Evolutionary conservation across 345 rosid species (phyloP).

Genomic region (Citrus glauca): DNA sequence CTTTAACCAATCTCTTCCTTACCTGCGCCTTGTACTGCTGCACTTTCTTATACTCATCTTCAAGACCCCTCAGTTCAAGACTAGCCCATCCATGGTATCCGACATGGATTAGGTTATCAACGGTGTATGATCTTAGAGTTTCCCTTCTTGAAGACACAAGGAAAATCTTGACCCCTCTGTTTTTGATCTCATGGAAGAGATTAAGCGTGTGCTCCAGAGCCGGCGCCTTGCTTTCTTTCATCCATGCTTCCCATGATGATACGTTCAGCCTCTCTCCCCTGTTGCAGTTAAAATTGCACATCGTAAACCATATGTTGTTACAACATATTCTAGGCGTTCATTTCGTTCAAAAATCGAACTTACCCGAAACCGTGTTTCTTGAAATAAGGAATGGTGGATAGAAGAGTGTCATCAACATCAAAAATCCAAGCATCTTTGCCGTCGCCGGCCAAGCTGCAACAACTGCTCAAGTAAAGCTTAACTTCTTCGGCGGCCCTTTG

Average conservation of each 20-base stretch:
- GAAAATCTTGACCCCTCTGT: constrained; percentile 65
- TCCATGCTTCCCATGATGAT: constrained; percentile 61
- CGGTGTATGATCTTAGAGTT: constrained; percentile 66
- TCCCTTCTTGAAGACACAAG: constrained; percentile 78
- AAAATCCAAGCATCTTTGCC: constrained; percentile 78
- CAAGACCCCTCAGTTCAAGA: constrained; percentile 63
- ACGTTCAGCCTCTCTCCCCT: constrained; percentile 68
- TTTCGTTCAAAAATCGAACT: neutral
- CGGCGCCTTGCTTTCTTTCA: constrained; percentile 56
- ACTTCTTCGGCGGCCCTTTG: constrained; percentile 49
- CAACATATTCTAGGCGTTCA: neutral
- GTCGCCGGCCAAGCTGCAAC: constrained; percentile 38
- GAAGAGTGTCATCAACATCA: constrained; percentile 68
- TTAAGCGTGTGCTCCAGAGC: constrained; percentile 47
- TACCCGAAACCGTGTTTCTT: constrained; percentile 67
- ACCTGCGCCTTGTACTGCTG: constrained; percentile 57
- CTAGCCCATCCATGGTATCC: constrained; percentile 87
- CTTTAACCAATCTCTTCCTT: constrained; percentile 42
- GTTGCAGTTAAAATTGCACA: neutral
- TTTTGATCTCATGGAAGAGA: constrained; percentile 58
- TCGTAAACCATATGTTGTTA: neutral
- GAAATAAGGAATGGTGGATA: constrained; percentile 70
- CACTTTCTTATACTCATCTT: constrained; percentile 56
- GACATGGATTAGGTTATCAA: constrained; percentile 67
- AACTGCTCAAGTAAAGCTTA: constrained; percentile 34